These are phyloP conservation scores for Uromyces viciae-fabae DNA, from an alignment of 1,284 basidiomycete genomes.

Conservation along the genomic window DNA sequence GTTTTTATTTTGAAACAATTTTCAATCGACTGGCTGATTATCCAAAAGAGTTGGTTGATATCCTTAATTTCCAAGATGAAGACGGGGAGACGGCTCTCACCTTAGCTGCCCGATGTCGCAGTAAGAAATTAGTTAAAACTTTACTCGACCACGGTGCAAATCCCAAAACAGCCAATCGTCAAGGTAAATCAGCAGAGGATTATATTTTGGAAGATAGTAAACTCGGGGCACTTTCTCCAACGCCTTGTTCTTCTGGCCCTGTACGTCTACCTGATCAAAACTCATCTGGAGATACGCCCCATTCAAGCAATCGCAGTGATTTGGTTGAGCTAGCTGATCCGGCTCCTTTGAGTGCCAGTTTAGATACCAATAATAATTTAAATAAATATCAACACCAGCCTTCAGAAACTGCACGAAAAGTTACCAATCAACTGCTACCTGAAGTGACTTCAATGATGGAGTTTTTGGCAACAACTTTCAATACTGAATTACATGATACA, in stretches of 20 bases:
- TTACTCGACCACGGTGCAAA: slow-evolving; percentile 95
- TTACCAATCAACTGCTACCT: slow-evolving; percentile 58
- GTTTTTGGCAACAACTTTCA: slow-evolving; percentile 84
- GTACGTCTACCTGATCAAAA: slow-evolving; percentile 26
- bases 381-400: neutral
- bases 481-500: slow-evolving; percentile 84
- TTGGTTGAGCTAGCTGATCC: neutral
- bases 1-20: slow-evolving; percentile 99
- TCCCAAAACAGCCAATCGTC: slow-evolving; percentile 89
- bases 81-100: slow-evolving; percentile 98
- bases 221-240: slow-evolving; percentile 80
- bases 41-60: slow-evolving; percentile 92
- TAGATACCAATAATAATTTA: neutral
- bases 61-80: slow-evolving; percentile 99
- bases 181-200: slow-evolving; percentile 96
- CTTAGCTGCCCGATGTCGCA: slow-evolving; percentile 90
- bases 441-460: slow-evolving; percentile 84
- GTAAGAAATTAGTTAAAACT: slow-evolving; percentile 92
- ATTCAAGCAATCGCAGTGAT: slow-evolving; percentile 21
- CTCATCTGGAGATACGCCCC: slow-evolving; percentile 27
- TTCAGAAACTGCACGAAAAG: slow-evolving; percentile 29
- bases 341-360: neutral
- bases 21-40: slow-evolving; percentile 85
- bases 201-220: slow-evolving; percentile 98
- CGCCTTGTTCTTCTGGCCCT: slow-evolving; percentile 56